phyloP scores from a whole-genome alignment of 495 filamentous ascomycete species.

The Staphylotrichum longicolle region DNA sequence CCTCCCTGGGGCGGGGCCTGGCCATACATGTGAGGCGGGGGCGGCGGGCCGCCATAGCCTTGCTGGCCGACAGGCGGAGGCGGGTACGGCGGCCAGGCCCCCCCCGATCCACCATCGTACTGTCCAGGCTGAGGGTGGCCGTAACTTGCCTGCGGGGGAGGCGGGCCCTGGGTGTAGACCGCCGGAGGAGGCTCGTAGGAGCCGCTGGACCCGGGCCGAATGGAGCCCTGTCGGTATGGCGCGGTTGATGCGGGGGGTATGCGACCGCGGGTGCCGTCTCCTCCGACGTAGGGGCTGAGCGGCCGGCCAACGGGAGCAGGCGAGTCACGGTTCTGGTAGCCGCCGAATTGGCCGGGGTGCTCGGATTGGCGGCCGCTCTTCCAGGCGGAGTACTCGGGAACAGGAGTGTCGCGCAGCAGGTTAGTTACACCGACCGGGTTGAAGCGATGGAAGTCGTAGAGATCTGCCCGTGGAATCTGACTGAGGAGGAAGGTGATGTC shows the following conservation, averaged over 20 bases:
- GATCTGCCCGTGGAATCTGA: slow-evolving; percentile 73
- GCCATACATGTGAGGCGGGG: slow-evolving; percentile 19
- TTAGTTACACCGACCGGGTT: slow-evolving; percentile 69
- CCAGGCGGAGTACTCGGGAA: slow-evolving; percentile 58
- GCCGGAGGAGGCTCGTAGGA: slow-evolving; percentile 48
- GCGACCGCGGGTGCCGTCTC: slow-evolving; percentile 24
- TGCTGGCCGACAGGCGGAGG: slow-evolving; percentile 15
- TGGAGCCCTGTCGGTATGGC: slow-evolving; percentile 43
- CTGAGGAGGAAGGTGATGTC: slow-evolving; percentile 78
- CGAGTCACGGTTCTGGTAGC: slow-evolving; percentile 39
- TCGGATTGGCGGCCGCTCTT: slow-evolving; percentile 35
- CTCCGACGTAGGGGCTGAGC: slow-evolving; percentile 39
- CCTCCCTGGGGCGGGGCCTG: slow-evolving; percentile 21
- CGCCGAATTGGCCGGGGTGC: slow-evolving; percentile 27
- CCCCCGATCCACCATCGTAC: slow-evolving; percentile 9
- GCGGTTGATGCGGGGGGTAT: slow-evolving; percentile 15
- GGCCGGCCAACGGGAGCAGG: slow-evolving; percentile 40
- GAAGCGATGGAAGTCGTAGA: slow-evolving; percentile 64
- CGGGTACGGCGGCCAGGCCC: slow-evolving; percentile 18
- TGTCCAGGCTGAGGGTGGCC: slow-evolving; percentile 10
- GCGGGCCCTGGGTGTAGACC: slow-evolving; percentile 29
- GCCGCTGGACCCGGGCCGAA: slow-evolving; percentile 44
- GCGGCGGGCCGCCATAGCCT: slow-evolving; percentile 23
- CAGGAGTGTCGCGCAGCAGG: slow-evolving; percentile 62
- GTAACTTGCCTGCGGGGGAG: slow-evolving; percentile 20